Percentiles rank a stretch among this genome's conserved stretches.
Conservation (phyloP, 1,139 yeast species). For the Scheffersomyces insectosa region DNA sequence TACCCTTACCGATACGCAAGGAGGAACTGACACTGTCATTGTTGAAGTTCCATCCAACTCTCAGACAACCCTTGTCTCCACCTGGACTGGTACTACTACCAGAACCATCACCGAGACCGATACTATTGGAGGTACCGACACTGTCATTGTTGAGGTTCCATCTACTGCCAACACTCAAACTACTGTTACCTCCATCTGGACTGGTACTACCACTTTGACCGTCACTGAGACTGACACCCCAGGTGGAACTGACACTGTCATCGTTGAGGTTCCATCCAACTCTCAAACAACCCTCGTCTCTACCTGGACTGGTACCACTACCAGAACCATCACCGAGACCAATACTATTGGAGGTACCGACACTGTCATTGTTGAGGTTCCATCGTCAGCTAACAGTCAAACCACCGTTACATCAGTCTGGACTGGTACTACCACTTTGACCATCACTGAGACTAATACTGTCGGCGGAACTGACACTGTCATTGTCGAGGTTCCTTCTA, state of each 20-base stretch:
- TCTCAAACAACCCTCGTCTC: slow-evolving; percentile 11
- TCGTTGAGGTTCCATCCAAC: slow-evolving; percentile 11
- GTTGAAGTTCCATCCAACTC: background rate
- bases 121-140: background rate
- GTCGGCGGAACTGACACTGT: background rate
- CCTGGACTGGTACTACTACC: background rate
- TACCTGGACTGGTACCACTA: slow-evolving; percentile 1
- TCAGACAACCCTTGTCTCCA: background rate
- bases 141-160: slow-evolving; percentile 1
- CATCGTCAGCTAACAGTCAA: background rate
- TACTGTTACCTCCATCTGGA: slow-evolving; percentile 5
- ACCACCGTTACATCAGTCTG: background rate
- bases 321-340: slow-evolving; percentile 12
- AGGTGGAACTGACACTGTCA: slow-evolving; percentile 12
- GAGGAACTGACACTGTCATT: slow-evolving; percentile 27
- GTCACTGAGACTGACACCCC: slow-evolving; percentile 5
- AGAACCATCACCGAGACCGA: slow-evolving; percentile 1
- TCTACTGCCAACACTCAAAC: background rate
- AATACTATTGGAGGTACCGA: slow-evolving; percentile 12
- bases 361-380: background rate
- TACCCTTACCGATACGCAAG: slow-evolving; percentile 19
- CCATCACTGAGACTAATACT: background rate
- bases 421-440: background rate
- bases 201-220: slow-evolving; percentile 3
- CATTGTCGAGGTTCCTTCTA: background rate